Conservation (phyloP, 1,284 basidiomycete species). For the Naganishia albida region DNA sequence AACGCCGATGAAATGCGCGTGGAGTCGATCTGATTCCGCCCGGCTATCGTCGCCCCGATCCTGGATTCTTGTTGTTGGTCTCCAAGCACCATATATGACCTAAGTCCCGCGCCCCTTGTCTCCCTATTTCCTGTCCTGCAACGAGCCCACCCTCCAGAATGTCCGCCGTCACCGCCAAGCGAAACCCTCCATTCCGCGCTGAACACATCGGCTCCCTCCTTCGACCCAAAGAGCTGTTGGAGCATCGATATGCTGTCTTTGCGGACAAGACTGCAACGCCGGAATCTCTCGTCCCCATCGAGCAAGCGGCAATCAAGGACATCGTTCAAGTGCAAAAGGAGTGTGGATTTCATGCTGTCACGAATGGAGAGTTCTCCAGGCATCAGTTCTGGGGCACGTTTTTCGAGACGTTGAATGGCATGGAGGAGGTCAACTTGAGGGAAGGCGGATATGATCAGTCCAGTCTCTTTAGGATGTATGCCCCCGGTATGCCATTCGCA, state of each 20-base stretch:
- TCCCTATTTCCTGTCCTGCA: too few species aligned
- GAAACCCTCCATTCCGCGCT: slow-evolving; percentile 47
- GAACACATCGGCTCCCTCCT: slow-evolving; percentile 52
- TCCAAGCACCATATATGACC: too few species aligned
- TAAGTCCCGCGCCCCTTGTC: too few species aligned
- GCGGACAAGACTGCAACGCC: slow-evolving; percentile 41
- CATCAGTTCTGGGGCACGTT: slow-evolving; percentile 58
- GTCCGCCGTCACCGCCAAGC: slow-evolving; percentile 16
- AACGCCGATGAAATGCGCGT: too few species aligned
- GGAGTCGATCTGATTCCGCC: too few species aligned
- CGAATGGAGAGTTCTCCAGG: slow-evolving; percentile 53
- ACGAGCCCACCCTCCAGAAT: background rate
- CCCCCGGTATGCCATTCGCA: slow-evolving; percentile 32
- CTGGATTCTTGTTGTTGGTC: too few species aligned
- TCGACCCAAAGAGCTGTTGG: slow-evolving; percentile 45
- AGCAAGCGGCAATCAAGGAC: slow-evolving; percentile 52
- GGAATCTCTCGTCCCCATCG: slow-evolving; percentile 43
- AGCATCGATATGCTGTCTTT: slow-evolving; percentile 42
- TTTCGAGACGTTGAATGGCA: slow-evolving; percentile 66
- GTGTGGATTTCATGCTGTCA: slow-evolving; percentile 47
- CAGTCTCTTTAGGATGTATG: slow-evolving; percentile 42
- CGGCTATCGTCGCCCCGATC: too few species aligned
- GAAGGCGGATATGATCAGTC: slow-evolving; percentile 26
- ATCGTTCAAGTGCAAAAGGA: slow-evolving; percentile 48
- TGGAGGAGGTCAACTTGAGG: slow-evolving; percentile 62